Conservation (phyloP, 1,139 yeast species). For the Suhomyces coccinellae region DNA sequence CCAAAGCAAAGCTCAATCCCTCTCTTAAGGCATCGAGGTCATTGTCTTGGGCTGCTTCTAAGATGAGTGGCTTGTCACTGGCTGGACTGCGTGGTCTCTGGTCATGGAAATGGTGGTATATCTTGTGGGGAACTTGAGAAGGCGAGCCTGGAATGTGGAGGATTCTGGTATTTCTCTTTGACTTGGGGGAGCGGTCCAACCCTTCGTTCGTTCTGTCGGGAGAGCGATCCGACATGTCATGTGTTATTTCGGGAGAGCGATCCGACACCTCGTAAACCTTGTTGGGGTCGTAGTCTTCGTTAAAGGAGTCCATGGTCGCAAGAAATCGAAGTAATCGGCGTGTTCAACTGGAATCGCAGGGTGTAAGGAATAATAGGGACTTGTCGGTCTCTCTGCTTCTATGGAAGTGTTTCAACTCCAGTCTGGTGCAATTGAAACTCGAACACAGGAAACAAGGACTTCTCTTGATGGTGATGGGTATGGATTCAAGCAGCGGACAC, state of each 20-base stretch:
- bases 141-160: conserved; percentile 1
- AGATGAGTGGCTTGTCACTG: conserved; percentile 18
- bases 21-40: conserved; percentile 39
- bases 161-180: background rate
- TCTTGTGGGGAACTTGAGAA: background rate
- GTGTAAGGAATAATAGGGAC: background rate
- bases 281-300: conserved; percentile 13
- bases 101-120: background rate
- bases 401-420: too few relatives aligned
- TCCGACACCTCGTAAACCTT: conserved; percentile 7
- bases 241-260: conserved; percentile 7
- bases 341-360: background rate
- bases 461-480: too few relatives aligned
- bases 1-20: conserved; percentile 42
- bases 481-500: too few relatives aligned
- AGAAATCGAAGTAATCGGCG: background rate
- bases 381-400: too few relatives aligned
- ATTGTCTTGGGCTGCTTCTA: conserved; percentile 29
- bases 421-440: too few relatives aligned
- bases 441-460: too few relatives aligned
- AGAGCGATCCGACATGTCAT: background rate
- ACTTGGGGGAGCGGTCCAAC: background rate
- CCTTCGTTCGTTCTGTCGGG: too few relatives aligned
- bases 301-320: conserved; percentile 3
- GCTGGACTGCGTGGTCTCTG: background rate